Conservation (phyloP, 768 basidiomycete species). For the Serendipita sp. region DNA sequence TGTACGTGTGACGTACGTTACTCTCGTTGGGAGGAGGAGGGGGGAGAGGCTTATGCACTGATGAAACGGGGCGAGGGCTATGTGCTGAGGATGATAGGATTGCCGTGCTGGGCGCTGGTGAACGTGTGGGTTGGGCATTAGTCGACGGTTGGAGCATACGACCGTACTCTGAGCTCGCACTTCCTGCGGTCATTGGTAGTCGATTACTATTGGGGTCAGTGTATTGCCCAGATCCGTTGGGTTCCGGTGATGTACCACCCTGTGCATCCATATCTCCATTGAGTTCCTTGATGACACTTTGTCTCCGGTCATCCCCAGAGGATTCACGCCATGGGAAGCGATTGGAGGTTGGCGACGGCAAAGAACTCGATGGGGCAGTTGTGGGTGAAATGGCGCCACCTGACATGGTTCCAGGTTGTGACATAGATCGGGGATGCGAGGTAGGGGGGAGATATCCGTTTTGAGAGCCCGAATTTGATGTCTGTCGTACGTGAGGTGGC, state of each 20-base stretch:
- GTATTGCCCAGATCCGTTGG: neutral
- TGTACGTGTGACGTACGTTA: slow-evolving; percentile 17
- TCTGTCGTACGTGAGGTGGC: slow-evolving; percentile 34
- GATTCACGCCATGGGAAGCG: slow-evolving; percentile 12
- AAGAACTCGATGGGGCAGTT: slow-evolving; percentile 56
- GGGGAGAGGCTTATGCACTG: slow-evolving; percentile 27
- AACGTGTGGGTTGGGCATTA: neutral
- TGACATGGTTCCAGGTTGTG: slow-evolving; percentile 6
- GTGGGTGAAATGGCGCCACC: slow-evolving; percentile 44
- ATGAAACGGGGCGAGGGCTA: slow-evolving; percentile 35
- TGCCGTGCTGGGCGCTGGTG: neutral
- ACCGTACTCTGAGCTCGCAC: slow-evolving; percentile 50
- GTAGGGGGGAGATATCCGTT: slow-evolving; percentile 46
- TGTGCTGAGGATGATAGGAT: slow-evolving; percentile 12
- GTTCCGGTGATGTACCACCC: neutral
- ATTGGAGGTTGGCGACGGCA: slow-evolving; percentile 63
- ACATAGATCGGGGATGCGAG: slow-evolving; percentile 11
- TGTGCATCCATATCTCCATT: neutral
- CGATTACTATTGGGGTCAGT: slow-evolving; percentile 1
- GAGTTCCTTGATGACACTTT: slow-evolving; percentile 1
- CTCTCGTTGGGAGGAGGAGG: slow-evolving; percentile 49
- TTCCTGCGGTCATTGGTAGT: slow-evolving; percentile 10
- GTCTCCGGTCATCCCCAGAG: slow-evolving; percentile 8
- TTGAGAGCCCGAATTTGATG: slow-evolving; percentile 22
- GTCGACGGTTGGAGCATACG: slow-evolving; percentile 18